phyloP scores from a whole-genome alignment of 2,329 filamentous ascomycete genomes.

The Verticillium isaacii region DNA sequence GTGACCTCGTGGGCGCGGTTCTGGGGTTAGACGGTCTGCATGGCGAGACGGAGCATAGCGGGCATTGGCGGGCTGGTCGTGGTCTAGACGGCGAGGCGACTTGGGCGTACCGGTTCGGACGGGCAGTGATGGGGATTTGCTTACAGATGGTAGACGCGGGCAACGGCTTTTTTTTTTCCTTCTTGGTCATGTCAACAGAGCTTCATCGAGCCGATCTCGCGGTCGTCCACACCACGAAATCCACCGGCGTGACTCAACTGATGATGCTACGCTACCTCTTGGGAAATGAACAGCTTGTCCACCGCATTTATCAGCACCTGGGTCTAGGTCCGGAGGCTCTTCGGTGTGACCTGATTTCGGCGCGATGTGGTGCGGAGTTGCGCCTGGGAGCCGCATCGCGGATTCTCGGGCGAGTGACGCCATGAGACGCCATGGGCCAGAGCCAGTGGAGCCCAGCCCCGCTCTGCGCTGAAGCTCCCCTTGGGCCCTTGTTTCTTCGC shows the following conservation, averaged over 20 bases:
- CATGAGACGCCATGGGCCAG: background rate
- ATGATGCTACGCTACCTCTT: background rate
- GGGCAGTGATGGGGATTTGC: background rate
- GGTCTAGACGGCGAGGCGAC: background rate
- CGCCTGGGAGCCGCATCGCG: background rate
- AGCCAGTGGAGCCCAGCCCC: background rate
- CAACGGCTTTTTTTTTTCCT: too few species aligned
- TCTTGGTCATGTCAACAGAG: too few species aligned
- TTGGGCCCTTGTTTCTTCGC: background rate
- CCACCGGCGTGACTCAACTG: background rate
- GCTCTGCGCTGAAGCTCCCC: background rate
- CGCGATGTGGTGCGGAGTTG: background rate
- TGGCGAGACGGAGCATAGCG: background rate
- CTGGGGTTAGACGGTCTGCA: background rate
- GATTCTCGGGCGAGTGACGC: background rate
- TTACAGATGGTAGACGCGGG: background rate
- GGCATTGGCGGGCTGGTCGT: background rate
- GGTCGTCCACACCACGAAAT: too few species aligned
- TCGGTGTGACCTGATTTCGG: background rate
- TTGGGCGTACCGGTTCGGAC: background rate
- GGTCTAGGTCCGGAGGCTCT: background rate
- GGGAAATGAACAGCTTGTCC: background rate
- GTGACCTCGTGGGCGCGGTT: conserved; percentile 17
- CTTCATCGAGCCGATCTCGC: too few species aligned
- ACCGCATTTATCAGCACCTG: background rate